Evolutionary conservation across 73 alveolate species (phyloP), one percentile per base, ranked within the genome.

Genomic region (Blepharisma stoltei): DNA sequence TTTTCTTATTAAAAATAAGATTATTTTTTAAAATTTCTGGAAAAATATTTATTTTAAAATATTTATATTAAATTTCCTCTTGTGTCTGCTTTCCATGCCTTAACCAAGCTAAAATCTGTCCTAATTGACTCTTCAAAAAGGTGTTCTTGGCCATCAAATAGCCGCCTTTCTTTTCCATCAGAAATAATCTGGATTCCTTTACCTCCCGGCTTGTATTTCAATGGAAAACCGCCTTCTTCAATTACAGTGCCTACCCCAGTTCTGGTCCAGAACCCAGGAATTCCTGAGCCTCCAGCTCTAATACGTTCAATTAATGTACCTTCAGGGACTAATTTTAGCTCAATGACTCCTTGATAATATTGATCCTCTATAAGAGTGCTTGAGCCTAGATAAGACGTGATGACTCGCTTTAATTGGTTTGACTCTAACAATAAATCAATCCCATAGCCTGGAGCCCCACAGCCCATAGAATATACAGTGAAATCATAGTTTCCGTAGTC

Each of bases 211-310:
- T 83, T 18, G 45, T 50, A 60, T 86, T 88, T 92, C 41, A 86
- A 78, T 49, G 93, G 94, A 43, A 86, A 70, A 32, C 94, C 94
- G 7, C 98, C 98, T 25, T 73, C 81, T 60, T 90, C 93, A n/a
- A 92, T 80, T 9, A 85, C 79, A 44, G 98, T 92, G 54, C 94
- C 98, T 21, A 54, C 81, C 7, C 98, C 98, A 44, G 98, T 92
- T 14, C 84, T 81, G 9, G 98, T 89, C 68, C 84, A 92, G 84
- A 89, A 92, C 41, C 93, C 93, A 20, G 96, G 95, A 54, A 92
- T 89, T 60, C 97, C 97, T 9, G 94, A 90, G 44, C 97, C 97
- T 21, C 92, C 97, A 83, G 95, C 88, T 84, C 98, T 87, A 49
- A 92, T 60, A 77, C 85, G 90, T 67, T 89, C 98, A 60, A 96